Evolutionary conservation across 2,329 filamentous ascomycete genomes (phyloP).

Genomic region (Neofusicoccum sp.): DNA sequence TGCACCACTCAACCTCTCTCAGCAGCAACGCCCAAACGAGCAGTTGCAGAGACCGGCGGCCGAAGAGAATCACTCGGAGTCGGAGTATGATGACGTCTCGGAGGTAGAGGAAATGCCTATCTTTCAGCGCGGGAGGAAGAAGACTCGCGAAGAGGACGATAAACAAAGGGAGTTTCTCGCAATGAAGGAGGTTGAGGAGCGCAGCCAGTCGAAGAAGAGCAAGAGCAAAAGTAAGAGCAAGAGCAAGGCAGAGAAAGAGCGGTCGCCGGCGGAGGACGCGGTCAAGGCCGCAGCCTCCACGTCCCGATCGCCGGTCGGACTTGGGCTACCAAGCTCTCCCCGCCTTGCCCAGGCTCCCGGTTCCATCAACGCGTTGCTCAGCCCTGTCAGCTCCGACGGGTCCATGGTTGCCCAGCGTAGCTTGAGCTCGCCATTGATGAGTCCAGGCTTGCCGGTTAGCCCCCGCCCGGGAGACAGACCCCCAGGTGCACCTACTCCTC

Average conservation of each 20-base stretch:
- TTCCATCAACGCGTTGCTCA: constrained; percentile 50
- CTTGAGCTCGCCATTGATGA: constrained; percentile 51
- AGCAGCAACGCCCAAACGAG: constrained; percentile 41
- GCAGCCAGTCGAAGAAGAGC: constrained; percentile 70
- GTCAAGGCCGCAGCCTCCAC: background rate
- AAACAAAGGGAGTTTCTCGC: constrained; percentile 69
- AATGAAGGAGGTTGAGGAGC: constrained; percentile 64
- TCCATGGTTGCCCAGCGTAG: constrained; percentile 40
- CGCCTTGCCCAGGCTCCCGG: constrained; percentile 34
- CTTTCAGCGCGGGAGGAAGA: constrained; percentile 69
- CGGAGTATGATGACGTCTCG: constrained; percentile 78
- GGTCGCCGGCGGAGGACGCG: constrained; percentile 22
- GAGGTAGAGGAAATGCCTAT: constrained; percentile 59
- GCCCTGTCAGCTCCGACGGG: constrained; percentile 42
- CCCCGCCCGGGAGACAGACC: constrained; percentile 61
- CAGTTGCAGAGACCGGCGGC: constrained; percentile 46
- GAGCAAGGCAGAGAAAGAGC: constrained; percentile 26
- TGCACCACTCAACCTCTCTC: constrained; percentile 72
- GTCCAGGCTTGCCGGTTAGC: constrained; percentile 63
- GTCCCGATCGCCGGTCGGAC: background rate
- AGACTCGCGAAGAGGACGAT: constrained; percentile 86
- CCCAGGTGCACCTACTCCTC: constrained; percentile 58
- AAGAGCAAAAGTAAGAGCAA: constrained; percentile 43
- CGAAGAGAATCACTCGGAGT: constrained; percentile 64
- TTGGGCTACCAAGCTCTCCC: constrained; percentile 36